Conservation (phyloP, 345 rosid genomes). For the Hibiscus syriacus region DNA sequence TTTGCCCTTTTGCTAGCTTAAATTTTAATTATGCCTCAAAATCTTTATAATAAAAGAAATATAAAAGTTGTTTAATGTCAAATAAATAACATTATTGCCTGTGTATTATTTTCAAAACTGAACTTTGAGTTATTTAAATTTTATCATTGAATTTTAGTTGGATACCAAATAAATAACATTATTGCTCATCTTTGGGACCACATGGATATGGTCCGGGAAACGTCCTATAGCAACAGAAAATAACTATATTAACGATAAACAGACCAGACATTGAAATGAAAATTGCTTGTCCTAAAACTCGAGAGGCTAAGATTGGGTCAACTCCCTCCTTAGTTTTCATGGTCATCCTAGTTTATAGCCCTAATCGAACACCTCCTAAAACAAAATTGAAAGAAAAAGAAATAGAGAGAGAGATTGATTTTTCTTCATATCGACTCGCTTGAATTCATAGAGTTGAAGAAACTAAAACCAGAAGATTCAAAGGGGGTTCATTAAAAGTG, state of each 20-base stretch:
- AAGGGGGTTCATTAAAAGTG: too few relatives aligned
- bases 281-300: not conserved
- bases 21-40: too few relatives aligned
- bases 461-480: not conserved
- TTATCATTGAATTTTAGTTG: too few relatives aligned
- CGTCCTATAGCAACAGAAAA: not conserved
- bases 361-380: not conserved
- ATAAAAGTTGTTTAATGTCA: too few relatives aligned
- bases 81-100: too few relatives aligned
- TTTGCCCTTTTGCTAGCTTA: too few relatives aligned
- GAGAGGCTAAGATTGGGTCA: constrained; percentile 20
- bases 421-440: too few relatives aligned
- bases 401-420: not conserved
- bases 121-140: too few relatives aligned
- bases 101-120: too few relatives aligned
- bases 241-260: not conserved
- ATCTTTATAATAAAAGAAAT: too few relatives aligned
- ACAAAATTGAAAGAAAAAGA: not conserved
- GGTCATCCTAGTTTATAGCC: constrained; percentile 29
- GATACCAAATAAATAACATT: too few relatives aligned
- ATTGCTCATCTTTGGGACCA: too few relatives aligned
- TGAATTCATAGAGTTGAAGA: constrained; percentile 3
- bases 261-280: not conserved
- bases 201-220: not conserved
- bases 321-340: constrained; percentile 14